Evolutionary conservation across 2,329 filamentous ascomycete species (phyloP), one percentile per base, ranked within the genome.

Genomic region (Hypomyces perniciosus): DNA sequence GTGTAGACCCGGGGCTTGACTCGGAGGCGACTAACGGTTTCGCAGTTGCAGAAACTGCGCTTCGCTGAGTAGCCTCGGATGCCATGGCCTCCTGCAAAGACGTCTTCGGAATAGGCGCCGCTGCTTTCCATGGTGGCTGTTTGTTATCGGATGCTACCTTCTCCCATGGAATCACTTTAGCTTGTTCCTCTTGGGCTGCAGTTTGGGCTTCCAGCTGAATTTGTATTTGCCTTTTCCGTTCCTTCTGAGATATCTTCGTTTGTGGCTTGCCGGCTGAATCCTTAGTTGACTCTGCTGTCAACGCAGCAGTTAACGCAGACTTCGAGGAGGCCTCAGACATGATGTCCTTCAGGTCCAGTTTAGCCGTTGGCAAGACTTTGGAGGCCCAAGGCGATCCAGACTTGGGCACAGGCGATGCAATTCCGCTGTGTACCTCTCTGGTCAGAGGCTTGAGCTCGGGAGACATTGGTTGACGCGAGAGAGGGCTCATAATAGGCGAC

Each of bases 231-330:
- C 81, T 88, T 71, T 96, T 97, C 26, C 90, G 84, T 66, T 96
- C 91, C 63, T 93, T 95, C 60, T 97, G 93, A 0, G 91, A 96
- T 58, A 95, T 69, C 64, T 88, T 96, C 0, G 69, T 64, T 12
- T 72, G 70, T 0, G 72, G 60, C 37, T 61, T 67, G 61, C 75
- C 45, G 52, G 63, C 49, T 50, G 60, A 26, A n/a, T 75, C 71
- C 48, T 69, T 75, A 6, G 57, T 64, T 43, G 67, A 76, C 58
- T 81, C 75, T 1, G 76, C 76, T 5, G 75, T 77, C 8, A 84
- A 61, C 4, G 75, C 76, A 4, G 75, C 73, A 4, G 80, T 80
- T 3, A 84, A 64, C 1, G 74, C 77, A 4, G 79, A 82, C 12
- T 71, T 70, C 2, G 74, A 69, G 0, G 75, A 75, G n/a, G 75